Evolutionary conservation across 208 protist species (phyloP).

Genomic region (Leishmania gerbilli): DNA sequence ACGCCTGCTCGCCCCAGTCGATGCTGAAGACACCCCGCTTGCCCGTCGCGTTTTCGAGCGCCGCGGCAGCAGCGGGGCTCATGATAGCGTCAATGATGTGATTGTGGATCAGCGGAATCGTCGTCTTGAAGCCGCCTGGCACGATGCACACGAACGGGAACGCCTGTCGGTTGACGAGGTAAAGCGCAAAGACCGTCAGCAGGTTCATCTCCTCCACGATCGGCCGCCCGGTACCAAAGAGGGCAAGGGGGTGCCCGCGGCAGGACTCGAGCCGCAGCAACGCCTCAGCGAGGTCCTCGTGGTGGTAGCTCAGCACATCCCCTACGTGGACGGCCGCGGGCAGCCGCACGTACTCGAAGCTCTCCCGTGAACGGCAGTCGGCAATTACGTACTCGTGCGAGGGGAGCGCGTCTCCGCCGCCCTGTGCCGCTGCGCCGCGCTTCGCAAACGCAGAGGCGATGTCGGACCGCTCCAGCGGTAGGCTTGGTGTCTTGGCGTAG

Average conservation of each 20-base stretch:
- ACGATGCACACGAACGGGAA: slow-evolving; percentile 83
- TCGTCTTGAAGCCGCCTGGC: slow-evolving; percentile 68
- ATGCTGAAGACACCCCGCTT: not conserved
- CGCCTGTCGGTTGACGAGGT: slow-evolving; percentile 58
- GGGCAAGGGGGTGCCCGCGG: slow-evolving; percentile 60
- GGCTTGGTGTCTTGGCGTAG: slow-evolving; percentile 53
- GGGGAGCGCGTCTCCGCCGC: slow-evolving; percentile 8
- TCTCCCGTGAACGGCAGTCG: slow-evolving; percentile 83
- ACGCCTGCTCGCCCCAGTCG: slow-evolving; percentile 25
- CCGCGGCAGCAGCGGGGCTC: slow-evolving; percentile 18
- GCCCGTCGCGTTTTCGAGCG: not conserved
- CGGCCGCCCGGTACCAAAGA: slow-evolving; percentile 36
- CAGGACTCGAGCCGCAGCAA: slow-evolving; percentile 44
- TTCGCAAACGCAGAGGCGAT: slow-evolving; percentile 61
- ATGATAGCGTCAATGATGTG: slow-evolving; percentile 33
- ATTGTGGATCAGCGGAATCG: slow-evolving; percentile 74
- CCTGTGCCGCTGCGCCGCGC: not conserved
- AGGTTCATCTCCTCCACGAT: slow-evolving; percentile 89
- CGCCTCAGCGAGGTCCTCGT: slow-evolving; percentile 36
- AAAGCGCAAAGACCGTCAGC: slow-evolving; percentile 83
- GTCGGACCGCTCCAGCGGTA: slow-evolving; percentile 81
- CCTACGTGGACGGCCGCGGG: slow-evolving; percentile 76
- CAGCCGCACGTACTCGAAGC: slow-evolving; percentile 85
- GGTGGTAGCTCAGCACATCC: slow-evolving; percentile 52
- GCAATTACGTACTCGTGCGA: slow-evolving; percentile 78